phyloP scores from a whole-genome alignment of 2,329 filamentous ascomycete genomes.

The Teratosphaeria nubilosa region DNA sequence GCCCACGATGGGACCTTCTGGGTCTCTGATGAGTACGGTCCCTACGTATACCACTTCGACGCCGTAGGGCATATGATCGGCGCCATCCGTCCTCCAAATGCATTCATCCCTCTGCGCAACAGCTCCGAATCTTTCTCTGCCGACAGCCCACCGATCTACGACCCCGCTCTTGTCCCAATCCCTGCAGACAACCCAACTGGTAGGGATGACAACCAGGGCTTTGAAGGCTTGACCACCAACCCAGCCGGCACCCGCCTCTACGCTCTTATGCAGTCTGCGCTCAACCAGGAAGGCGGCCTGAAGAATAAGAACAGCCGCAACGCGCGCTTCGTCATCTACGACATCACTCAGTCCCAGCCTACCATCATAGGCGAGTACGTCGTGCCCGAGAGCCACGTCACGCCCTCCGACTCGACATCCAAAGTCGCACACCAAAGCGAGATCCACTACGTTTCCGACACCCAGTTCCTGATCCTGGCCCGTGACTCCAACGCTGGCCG shows the following conservation, averaged over 20 bases:
- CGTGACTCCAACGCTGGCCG: slow-evolving; percentile 53
- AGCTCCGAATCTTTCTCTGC: slow-evolving; percentile 52
- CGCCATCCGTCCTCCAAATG: slow-evolving; percentile 55
- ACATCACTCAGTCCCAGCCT: slow-evolving; percentile 36
- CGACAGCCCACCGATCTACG: slow-evolving; percentile 52
- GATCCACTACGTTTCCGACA: slow-evolving; percentile 52
- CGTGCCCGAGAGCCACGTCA: slow-evolving; percentile 41
- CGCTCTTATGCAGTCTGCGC: slow-evolving; percentile 55
- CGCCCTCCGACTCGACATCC: slow-evolving; percentile 43
- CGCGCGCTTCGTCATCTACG: slow-evolving; percentile 55
- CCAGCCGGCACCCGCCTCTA: slow-evolving; percentile 54
- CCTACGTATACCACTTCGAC: slow-evolving; percentile 59
- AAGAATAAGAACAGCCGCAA: slow-evolving; percentile 46
- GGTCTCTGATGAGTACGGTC: slow-evolving; percentile 62
- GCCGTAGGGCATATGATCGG: slow-evolving; percentile 47
- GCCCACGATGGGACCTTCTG: slow-evolving; percentile 53
- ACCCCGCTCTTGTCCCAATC: slow-evolving; percentile 36
- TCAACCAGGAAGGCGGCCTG: slow-evolving; percentile 51
- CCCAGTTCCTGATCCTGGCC: slow-evolving; percentile 57
- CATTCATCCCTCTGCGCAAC: slow-evolving; percentile 55
- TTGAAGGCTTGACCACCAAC: slow-evolving; percentile 58
- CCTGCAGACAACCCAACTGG: slow-evolving; percentile 52
- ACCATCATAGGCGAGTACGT: slow-evolving; percentile 52
- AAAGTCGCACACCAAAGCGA: slow-evolving; percentile 58
- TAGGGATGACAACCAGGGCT: slow-evolving; percentile 64